Evolutionary conservation across 495 filamentous ascomycete species (phyloP).

Genomic region (Sporormia fimetaria): DNA sequence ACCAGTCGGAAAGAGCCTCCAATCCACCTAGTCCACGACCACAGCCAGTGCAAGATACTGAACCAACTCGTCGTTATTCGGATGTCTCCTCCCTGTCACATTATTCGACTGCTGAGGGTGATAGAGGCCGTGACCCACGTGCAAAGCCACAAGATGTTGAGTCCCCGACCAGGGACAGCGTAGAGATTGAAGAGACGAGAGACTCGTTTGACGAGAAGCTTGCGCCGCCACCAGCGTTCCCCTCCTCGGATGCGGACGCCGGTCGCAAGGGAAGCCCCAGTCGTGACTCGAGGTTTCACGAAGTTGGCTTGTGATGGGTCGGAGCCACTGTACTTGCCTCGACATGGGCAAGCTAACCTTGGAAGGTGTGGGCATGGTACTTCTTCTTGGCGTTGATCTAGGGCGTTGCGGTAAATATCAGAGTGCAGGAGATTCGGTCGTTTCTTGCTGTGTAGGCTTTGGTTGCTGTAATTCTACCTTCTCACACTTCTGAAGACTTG

Average conservation of each 20-base stretch:
- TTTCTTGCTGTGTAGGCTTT: too few species aligned
- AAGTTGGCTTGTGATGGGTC: constrained; percentile 12
- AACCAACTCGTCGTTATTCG: constrained; percentile 6
- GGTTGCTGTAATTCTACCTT: too few species aligned
- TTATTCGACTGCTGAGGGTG: background rate
- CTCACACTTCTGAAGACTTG: too few species aligned
- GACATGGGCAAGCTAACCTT: background rate
- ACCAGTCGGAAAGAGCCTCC: background rate
- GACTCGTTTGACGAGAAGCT: constrained; percentile 20
- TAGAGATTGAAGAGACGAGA: constrained; percentile 20
- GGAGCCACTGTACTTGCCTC: background rate
- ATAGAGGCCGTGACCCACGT: constrained; percentile 1
- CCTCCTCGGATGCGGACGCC: background rate
- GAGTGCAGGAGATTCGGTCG: too few species aligned
- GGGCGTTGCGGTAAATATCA: too few species aligned
- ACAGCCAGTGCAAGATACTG: background rate
- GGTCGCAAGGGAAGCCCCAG: constrained; percentile 17
- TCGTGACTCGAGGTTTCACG: constrained; percentile 18
- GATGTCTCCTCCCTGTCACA: constrained; percentile 14
- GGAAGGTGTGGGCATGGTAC: background rate
- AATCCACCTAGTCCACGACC: constrained; percentile 3
- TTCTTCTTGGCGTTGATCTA: too few species aligned
- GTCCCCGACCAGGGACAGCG: background rate
- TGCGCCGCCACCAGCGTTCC: constrained; percentile 17
- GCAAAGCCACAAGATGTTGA: constrained; percentile 1